phyloP scores from a whole-genome alignment of 176 grass and related monocot species.

The Avena eriantha region DNA sequence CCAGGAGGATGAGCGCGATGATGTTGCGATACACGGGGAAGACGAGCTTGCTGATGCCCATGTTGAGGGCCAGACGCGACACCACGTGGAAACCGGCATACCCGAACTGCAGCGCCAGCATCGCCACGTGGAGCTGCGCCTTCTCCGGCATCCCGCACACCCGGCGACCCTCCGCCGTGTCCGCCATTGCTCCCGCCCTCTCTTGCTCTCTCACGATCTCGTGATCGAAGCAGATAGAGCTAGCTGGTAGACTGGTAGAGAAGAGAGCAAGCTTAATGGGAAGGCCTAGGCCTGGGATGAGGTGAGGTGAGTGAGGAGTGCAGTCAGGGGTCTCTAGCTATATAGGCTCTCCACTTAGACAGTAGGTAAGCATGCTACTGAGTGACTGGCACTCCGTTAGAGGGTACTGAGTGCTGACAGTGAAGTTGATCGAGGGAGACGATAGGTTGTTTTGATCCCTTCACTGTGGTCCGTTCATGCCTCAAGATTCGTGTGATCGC shows the following conservation, averaged over 20 bases:
- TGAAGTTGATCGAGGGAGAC: neutral
- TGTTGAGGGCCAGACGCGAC: constrained; percentile 88
- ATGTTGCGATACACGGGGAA: constrained; percentile 99
- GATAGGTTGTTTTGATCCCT: neutral
- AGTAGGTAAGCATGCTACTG: constrained; percentile 13
- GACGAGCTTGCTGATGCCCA: constrained; percentile 99
- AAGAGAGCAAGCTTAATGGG: neutral
- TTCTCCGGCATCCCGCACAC: constrained; percentile 91
- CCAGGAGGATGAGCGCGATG: constrained; percentile 86
- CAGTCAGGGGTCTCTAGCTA: constrained; percentile 39
- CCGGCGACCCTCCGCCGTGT: constrained; percentile 49
- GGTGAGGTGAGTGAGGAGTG: constrained; percentile 30
- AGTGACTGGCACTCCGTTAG: constrained; percentile 1
- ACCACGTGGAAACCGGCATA: constrained; percentile 97
- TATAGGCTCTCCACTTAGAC: constrained; percentile 43
- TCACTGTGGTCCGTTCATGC: neutral
- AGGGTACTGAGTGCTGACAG: neutral
- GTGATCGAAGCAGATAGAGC: neutral
- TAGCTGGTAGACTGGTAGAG: neutral
- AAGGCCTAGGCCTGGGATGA: neutral
- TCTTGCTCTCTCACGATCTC: neutral
- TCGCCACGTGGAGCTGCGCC: constrained; percentile 93
- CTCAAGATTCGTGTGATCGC: neutral
- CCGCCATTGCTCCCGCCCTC: constrained; percentile 59
- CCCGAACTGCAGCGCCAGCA: constrained; percentile 96